Base-by-base conservation (phyloP, 495 filamentous ascomycete genomes). In the Terfezia boudieri region DNA sequence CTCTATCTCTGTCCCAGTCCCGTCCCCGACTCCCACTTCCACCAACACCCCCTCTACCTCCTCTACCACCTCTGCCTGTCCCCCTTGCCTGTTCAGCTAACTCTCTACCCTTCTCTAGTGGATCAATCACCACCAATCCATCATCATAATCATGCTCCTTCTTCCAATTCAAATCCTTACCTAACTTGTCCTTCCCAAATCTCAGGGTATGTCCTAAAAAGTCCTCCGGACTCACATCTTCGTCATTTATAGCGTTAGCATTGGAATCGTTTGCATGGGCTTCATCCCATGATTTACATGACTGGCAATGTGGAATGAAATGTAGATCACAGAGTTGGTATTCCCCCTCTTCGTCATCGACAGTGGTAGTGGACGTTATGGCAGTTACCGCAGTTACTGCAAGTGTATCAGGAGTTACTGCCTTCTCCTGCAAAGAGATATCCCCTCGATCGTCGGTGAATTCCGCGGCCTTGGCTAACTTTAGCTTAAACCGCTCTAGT, bases 71-170 rank as follows among this genome's bases (percentile, higher is more conserved):
- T 71, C 17, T 73, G 69, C 60, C 72, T 72, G 38, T 73, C 8
- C 72, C 71, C 57, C 65, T 73, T 67, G 71, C 75, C 65, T 77
- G 76, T 56, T 78, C 79, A 59, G 75, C 71, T 48, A 90, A 69
- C 43, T 83, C 82, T 67, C 75, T 78, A 53, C 82, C 80, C 60
- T 83, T 88, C 69, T 89, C 87, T 53, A 84, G 70, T 1, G 92
- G 92, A 70, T 98, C 92, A 68, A 96, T 94, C 2, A 96, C 86
- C 56, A 93, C 82, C 50, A 98, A 68, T 61, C 94, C 86, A 60
- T 90, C 83, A 46, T 46, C 41, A 46, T 46, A 46, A 56, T 84
- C 82, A 50, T 86, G 85, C 63, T 84, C 82, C 68, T 80, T 79
- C 67, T 88, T 86, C 75, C 87, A 95, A 37, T 77, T 84, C 54